A percentile compares a stretch with the other conserved stretches of the same genome.
Conservation (phyloP, 371 early-diverging fungal species). For the Choanephora cucurbitarum region DNA sequence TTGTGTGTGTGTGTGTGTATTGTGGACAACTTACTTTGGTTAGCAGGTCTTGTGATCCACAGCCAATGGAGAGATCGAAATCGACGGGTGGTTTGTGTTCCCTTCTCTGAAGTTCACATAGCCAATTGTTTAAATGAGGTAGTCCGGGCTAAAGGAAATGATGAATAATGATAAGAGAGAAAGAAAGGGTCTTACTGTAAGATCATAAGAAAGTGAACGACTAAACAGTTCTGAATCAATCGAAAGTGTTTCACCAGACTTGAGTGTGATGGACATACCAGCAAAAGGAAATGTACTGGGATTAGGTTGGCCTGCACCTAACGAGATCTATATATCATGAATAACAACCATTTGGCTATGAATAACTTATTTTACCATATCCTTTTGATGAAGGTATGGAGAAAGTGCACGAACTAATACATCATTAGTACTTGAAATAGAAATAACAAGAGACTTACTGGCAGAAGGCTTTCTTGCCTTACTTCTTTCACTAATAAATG, state of each 20-base stretch:
- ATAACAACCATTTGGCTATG: neutral
- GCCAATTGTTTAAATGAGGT: constrained; percentile 64
- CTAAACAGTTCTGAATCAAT: constrained; percentile 47
- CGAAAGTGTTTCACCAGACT: constrained; percentile 56
- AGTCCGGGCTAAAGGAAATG: constrained; percentile 65
- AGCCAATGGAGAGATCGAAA: constrained; percentile 71
- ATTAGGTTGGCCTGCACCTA: constrained; percentile 80
- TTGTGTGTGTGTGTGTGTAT: constrained; percentile 1
- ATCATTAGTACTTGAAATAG: neutral
- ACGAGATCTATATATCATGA: constrained; percentile 54
- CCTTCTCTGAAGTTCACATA: constrained; percentile 58
- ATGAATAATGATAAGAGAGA: neutral
- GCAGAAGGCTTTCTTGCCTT: constrained; percentile 12
- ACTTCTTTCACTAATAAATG: constrained; percentile 7
- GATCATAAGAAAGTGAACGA: constrained; percentile 57
- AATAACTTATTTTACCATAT: constrained; percentile 35
- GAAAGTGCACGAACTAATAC: constrained; percentile 32
- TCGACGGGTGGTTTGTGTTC: constrained; percentile 64
- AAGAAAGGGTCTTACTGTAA: constrained; percentile 43
- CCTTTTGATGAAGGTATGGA: constrained; percentile 38
- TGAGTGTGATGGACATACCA: constrained; percentile 60
- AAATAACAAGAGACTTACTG: neutral
- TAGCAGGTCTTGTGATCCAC: constrained; percentile 78
- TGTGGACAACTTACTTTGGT: constrained; percentile 51
- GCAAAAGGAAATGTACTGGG: constrained; percentile 72